phyloP scores from a whole-genome alignment of 2,329 filamentous ascomycete genomes.

The Aspergillus pseudoviridinutans region DNA sequence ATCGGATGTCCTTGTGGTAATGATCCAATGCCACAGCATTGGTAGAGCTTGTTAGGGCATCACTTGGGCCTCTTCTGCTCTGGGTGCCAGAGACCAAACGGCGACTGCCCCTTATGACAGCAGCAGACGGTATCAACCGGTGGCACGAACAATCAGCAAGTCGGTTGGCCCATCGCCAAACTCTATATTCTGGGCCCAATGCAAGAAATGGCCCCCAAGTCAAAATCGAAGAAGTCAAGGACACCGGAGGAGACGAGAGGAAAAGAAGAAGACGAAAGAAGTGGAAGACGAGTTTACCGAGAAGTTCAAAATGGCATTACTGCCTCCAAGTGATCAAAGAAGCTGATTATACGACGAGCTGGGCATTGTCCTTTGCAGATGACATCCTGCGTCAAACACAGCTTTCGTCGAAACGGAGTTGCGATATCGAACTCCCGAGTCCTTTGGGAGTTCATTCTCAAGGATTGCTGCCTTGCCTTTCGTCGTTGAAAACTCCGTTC shows the following conservation, averaged over 20 bases:
- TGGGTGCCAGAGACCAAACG: not conserved
- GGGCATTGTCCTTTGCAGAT: no score
- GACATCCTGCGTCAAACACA: not conserved
- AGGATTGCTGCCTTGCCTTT: not conserved
- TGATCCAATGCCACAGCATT: no score
- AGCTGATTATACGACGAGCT: not conserved
- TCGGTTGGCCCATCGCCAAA: not conserved
- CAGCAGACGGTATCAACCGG: no score
- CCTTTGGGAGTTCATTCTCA: not conserved
- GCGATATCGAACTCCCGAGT: not conserved
- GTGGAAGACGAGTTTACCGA: no score
- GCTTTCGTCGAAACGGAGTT: not conserved
- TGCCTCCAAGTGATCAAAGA: not conserved
- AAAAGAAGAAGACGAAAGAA: no score
- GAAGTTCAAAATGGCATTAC: not conserved
- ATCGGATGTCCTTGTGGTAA: no score
- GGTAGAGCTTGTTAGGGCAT: no score
- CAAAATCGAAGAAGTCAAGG: not conserved
- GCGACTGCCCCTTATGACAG: not conserved
- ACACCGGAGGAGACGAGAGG: no score
- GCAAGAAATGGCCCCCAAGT: no score
- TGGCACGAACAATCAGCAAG: not conserved
- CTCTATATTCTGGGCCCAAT: no score
- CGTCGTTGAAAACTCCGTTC: no score
- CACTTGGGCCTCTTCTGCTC: no score